Conservation (phyloP, 2,329 filamentous ascomycete species). For the Colletotrichum shisoi region DNA sequence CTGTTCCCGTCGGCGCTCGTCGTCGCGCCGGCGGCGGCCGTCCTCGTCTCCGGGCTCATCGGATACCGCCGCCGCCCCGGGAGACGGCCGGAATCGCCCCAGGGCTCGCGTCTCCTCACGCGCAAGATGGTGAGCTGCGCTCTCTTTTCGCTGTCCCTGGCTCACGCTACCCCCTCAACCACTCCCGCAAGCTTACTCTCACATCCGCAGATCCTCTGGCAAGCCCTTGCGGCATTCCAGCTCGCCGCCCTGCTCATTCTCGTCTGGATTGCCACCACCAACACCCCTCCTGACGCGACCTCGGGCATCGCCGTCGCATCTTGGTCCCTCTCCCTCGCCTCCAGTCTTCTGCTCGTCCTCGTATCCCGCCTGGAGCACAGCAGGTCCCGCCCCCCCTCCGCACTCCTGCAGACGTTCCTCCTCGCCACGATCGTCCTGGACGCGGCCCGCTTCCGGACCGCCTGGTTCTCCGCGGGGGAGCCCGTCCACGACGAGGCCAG, state of each 20-base stretch:
- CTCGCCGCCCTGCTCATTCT: not conserved
- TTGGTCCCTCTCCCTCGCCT: not conserved
- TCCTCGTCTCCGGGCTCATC: not conserved
- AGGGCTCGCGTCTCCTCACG: not conserved
- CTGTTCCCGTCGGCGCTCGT: not conserved
- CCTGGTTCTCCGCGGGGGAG: not conserved
- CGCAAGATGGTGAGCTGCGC: not conserved
- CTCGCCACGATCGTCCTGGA: not conserved
- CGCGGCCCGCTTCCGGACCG: not conserved
- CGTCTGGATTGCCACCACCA: not conserved
- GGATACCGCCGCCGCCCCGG: not conserved
- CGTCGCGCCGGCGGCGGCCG: not conserved
- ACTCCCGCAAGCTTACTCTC: not conserved
- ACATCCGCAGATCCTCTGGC: slow-evolving; percentile 1
- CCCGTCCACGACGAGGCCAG: no score
- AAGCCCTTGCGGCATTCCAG: not conserved
- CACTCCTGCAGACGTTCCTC: slow-evolving; percentile 15
- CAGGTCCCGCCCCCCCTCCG: slow-evolving; percentile 12
- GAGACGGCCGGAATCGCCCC: not conserved
- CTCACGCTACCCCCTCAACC: no score
- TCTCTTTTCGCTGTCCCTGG: no score
- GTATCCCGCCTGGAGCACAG: slow-evolving; percentile 1
- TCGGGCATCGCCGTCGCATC: not conserved
- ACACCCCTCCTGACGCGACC: not conserved
- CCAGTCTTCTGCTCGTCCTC: slow-evolving; percentile 10